Base-by-base conservation (phyloP, 495 filamentous ascomycete genomes). In the Penicillium paxilli region DNA sequence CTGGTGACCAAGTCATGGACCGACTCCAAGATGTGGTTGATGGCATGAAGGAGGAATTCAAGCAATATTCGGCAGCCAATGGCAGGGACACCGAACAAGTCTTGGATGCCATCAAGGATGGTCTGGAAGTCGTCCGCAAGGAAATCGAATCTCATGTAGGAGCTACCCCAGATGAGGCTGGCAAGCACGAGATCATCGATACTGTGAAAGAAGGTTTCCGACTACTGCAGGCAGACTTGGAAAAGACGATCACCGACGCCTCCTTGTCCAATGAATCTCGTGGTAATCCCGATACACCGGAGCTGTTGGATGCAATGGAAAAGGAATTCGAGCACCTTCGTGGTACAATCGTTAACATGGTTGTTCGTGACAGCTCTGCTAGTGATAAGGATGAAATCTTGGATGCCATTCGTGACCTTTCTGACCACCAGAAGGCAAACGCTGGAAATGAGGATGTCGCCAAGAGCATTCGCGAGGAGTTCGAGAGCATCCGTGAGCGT, bases 81-180 rank as follows among this genome's bases (percentile, higher is more conserved):
- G 89, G 87, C 38, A 77, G 82, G 47, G 89, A 91, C 62, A 91
- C 88, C 0, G 89, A 91, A 64, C 86, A 94, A 59, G 81, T 95
- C 21, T 76, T 96, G 2, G 88, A 93, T 64, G 88, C 90, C 2
- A 83, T 93, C 51, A 92, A 89, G 63, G 91, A 95, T 65, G 90
- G 90, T 3, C 80, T 96, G 32, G 89, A 92, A 57, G 82, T 81
- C 45, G 80, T 97, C 4, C 83, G 88, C n/a, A 77, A 78, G 20
- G 86, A 93, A 44, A 90, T 96, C 49, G 90, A 94, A 69, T 73
- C 69, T n/a, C 93, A 92, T 52, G 87, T 90, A 20, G 85, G 87
- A 48, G 80, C 80, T 20, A 83, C 84, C 16, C 76, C 81, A 23
- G 87, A 87, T 60, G 78, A 82, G 2, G 76, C 86, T 0, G 80